Base-by-base conservation (phyloP, 345 rosid species). In the Garcia nutans region DNA sequence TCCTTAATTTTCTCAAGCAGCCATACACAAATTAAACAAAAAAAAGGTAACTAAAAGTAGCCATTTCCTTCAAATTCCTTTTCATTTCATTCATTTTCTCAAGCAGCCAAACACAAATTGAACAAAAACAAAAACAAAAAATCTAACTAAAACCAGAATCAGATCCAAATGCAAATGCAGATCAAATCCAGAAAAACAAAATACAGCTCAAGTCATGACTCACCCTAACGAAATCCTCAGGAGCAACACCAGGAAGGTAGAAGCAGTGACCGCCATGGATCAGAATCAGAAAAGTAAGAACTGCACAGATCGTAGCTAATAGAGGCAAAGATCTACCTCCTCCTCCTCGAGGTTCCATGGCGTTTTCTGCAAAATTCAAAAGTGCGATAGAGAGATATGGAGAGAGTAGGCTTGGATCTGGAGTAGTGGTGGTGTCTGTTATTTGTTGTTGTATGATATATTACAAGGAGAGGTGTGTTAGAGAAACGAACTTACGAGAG, bases 171-270 rank as follows among this genome's bases (percentile, higher is more conserved):
- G 52, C 70, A 66, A 23, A 12, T 56, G 49, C 77, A 80, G 81
- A 83, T 83, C 78, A 47, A 44, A 22, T 24, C 61, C 9, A 63
- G 20, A 33, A n/a, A 67, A 67, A 37, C 1, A 26, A 55, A 72
- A 8, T 28, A 63, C 50, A 28, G 65, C 6, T 37, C 7, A 37
- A 37, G 41, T 37, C 41, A 37, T 2, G 31, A 28, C 49, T 23
- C 59, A 93, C 99, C 97, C 88, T 91, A 17, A 81, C 79, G 87
- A 95, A 93, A 86, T 95, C 97, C 85, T 88, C 86, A 70, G 99
- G 99, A 60, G 97, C 97, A 80, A 95, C 99, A 72, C 99, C 99
- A 12, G 99, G 99, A 77, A 95, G 99, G 84, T 95, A 95, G 89
- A 95, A 95, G 85, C 86, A 88, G 84, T 84, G 84, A 41, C 75